These are phyloP conservation scores for Termitomyces heimii DNA, from an alignment of 768 basidiomycete species.

Conservation along the genomic window DNA sequence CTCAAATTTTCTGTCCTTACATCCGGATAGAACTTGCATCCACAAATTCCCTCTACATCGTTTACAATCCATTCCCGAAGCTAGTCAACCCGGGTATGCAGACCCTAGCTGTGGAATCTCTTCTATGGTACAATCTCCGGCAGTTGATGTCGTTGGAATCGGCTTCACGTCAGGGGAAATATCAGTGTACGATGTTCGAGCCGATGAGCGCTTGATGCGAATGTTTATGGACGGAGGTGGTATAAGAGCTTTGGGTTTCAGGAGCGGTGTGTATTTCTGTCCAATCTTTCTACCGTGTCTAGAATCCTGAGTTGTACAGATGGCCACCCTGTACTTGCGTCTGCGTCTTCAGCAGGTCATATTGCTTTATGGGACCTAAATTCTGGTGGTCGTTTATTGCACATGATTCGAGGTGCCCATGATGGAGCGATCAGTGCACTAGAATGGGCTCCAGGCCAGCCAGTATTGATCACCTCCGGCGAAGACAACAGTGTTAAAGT, in stretches of 20 bases:
- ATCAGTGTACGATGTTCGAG: slow-evolving; percentile 83
- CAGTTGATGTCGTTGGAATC: slow-evolving; percentile 93
- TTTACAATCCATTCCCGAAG: slow-evolving; percentile 36
- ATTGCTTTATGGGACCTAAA: slow-evolving; percentile 94
- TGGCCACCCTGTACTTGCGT: slow-evolving; percentile 83
- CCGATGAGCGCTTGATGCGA: slow-evolving; percentile 83
- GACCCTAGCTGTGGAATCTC: slow-evolving; percentile 52
- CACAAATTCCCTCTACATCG: slow-evolving; percentile 63
- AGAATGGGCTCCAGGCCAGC: slow-evolving; percentile 93
- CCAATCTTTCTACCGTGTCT: not conserved
- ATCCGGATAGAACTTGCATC: slow-evolving; percentile 62
- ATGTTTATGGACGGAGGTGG: slow-evolving; percentile 89
- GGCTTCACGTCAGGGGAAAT: slow-evolving; percentile 87
- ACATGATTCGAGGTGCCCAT: slow-evolving; percentile 85
- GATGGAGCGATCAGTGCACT: slow-evolving; percentile 77
- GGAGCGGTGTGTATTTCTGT: slow-evolving; percentile 56
- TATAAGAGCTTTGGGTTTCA: slow-evolving; percentile 72
- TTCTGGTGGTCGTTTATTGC: slow-evolving; percentile 72
- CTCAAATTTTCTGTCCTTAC: not conserved
- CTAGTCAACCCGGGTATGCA: slow-evolving; percentile 10
- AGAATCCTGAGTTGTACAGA: slow-evolving; percentile 37
- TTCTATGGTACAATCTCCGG: slow-evolving; percentile 83
- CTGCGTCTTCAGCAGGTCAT: slow-evolving; percentile 81
- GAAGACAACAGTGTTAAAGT: slow-evolving; percentile 97
- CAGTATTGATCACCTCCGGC: slow-evolving; percentile 82